Evolutionary conservation across 2,329 filamentous ascomycete genomes (phyloP), one percentile per base, ranked within the genome.

Genomic region (Pseudocercospora eumusae): DNA sequence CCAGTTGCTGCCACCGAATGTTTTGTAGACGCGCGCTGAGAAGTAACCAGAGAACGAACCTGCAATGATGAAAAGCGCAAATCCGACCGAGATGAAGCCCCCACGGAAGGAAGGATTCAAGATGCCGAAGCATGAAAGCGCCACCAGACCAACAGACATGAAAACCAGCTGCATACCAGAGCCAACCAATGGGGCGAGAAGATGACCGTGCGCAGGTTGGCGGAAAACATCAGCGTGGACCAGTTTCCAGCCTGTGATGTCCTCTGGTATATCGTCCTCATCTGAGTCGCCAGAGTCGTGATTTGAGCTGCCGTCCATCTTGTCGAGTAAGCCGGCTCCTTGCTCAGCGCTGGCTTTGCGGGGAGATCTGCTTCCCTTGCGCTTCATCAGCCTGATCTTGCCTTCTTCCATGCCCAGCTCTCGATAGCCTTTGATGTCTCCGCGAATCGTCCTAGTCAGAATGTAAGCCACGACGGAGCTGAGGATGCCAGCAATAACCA

Each of bases 211-310:
- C 2, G 81, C 76, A 0, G 92, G 92, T 25, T 87, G 81, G 52
- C 92, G 85, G 79, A 96, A 96, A 3, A 96, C 90, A 75, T 96
- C 92, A n/a, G 85, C 90, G 71, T 96, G 91, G 2, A 96, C 82
- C 15, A 95, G 80, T 75, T 96, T 96, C 92, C 92, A 96, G 56
- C 92, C 91, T 1, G 90, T 91, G 27, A 90, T 83, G 69, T 96
- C 92, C 70, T 96, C 92, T 6, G 91, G 75, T 0, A 84, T 78
- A 68, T 92, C 89, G 1, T 91, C 90, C 54, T 92, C 90, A 57
- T 91, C 90, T 5, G 4, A 4, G 82, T 60, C 60, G 4, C 53
- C 83, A 8, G 83, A 72, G 45, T 87, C 87, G 9, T 60, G 60
- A 7, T 82, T 86, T 68, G 75, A 78, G 57, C 81, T 84, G 42